phyloP scores from a whole-genome alignment of 2,329 filamentous ascomycete genomes.

The Metarhizium rileyi region DNA sequence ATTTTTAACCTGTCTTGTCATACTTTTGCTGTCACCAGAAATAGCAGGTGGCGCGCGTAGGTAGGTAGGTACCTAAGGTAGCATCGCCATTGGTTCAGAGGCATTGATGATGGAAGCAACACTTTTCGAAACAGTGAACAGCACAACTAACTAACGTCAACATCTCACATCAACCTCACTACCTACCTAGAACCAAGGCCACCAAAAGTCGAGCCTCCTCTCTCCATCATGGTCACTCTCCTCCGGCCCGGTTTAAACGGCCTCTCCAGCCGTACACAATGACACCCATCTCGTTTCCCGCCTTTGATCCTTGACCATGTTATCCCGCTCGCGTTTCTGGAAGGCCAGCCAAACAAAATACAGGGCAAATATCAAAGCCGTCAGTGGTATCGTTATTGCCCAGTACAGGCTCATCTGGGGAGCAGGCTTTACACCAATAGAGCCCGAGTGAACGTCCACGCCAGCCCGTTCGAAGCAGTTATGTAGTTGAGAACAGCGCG shows the following conservation, averaged over 20 bases:
- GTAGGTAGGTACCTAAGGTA: too few relatives aligned
- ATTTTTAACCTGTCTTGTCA: too few relatives aligned
- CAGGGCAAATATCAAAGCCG: constrained; percentile 22
- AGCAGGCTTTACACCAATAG: constrained; percentile 20
- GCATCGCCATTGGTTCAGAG: too few relatives aligned
- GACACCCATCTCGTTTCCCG: not conserved
- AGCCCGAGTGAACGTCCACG: constrained; percentile 9
- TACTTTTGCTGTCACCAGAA: too few relatives aligned
- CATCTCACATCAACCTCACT: too few relatives aligned
- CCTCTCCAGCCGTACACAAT: not conserved
- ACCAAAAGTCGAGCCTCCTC: not conserved
- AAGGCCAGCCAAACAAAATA: constrained; percentile 25
- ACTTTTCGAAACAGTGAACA: too few relatives aligned
- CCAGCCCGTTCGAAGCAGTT: constrained; percentile 23
- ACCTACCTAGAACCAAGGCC: too few relatives aligned
- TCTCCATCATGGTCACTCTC: constrained; percentile 2
- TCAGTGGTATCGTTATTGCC: constrained; percentile 30
- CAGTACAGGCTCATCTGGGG: constrained; percentile 31
- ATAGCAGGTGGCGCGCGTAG: too few relatives aligned
- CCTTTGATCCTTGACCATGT: constrained; percentile 4
- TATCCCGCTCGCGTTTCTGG: constrained; percentile 15
- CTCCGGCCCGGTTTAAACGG: constrained; percentile 1
- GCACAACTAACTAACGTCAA: too few relatives aligned
- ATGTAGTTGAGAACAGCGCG: constrained; percentile 30
- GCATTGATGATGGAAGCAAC: too few relatives aligned